Evolutionary conservation across 2,329 filamentous ascomycete species (phyloP), one percentile per base, ranked within the genome.

Genomic region (Sclerotinia borealis): DNA sequence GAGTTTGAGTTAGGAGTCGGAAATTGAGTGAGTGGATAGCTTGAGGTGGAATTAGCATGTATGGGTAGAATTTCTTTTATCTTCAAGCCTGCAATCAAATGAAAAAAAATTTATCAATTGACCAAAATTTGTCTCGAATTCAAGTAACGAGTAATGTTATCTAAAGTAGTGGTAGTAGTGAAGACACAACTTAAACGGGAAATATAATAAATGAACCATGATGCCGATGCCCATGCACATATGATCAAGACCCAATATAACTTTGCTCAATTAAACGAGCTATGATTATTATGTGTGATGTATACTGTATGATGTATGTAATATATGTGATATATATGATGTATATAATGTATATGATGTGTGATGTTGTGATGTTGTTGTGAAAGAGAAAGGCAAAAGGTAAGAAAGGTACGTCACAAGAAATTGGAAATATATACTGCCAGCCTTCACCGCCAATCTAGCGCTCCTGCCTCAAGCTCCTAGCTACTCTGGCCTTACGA

Each of bases 401-500:
- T n/a, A n/a, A 19, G 8, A 52, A 37, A 37, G 19, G 8, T 27
- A 27, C 22, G 13, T 27, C 22, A 27, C 47, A 49, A 27, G 47
- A 39, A 9, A 39, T 39, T 39, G 4, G 2, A 36, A 25, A 58
- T 34, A 58, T 34, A 58, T 58, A 36, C 43, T 59, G 56, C 56
- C 43, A 37, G 5, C 4, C 1, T 13, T 13, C 43, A 59, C 56
- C 56, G 56, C 15, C 43, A 4, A 36, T 5, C 31, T 59, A 49
- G 31, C 34, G 43, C 22, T 27, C 55, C 25, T 27, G 22, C 43
- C 34, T 29, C 13, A 56, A 45, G 43, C 56, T 49, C 56, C 56
- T 37, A 49, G 43, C 31, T 59, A 59, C 56, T 59, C 43, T 59
- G 56, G 56, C 56, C 56, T 59, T 50, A 59, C 56, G 43, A 49